phyloP scores from a whole-genome alignment of 1,284 basidiomycete genomes.

The Grifola frondosa region DNA sequence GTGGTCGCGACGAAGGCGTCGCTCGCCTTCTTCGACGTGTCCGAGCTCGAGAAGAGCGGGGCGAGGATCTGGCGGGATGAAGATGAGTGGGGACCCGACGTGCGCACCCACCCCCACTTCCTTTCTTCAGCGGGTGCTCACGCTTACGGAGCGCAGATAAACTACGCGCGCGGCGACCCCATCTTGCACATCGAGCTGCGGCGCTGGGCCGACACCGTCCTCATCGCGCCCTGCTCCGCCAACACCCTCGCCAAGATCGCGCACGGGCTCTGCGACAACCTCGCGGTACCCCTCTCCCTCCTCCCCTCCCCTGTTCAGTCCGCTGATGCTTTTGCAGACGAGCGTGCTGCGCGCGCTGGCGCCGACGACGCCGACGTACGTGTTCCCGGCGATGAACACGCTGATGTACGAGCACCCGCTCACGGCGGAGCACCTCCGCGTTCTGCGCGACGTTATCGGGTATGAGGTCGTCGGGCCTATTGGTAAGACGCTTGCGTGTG shows the following conservation, averaged over 20 bases:
- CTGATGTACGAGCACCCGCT: constrained; percentile 96
- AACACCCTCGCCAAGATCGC: constrained; percentile 95
- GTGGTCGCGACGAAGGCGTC: constrained; percentile 82
- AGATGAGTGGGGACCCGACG: constrained; percentile 82
- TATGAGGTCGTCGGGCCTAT: constrained; percentile 87
- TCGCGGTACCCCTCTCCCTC: constrained; percentile 57
- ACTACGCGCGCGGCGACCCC: constrained; percentile 80
- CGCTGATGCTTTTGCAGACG: constrained; percentile 51
- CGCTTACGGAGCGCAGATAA: constrained; percentile 30
- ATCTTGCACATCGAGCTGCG: constrained; percentile 96
- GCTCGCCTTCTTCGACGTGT: constrained; percentile 72
- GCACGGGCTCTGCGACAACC: constrained; percentile 86
- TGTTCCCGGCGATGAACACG: constrained; percentile 99
- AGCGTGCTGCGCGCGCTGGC: constrained; percentile 86
- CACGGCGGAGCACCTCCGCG: constrained; percentile 76
- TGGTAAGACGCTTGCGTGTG: constrained; percentile 86
- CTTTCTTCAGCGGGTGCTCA: not conserved
- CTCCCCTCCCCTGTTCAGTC: not conserved
- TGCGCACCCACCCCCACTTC: constrained; percentile 9
- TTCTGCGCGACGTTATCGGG: constrained; percentile 70
- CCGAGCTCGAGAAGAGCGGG: constrained; percentile 52
- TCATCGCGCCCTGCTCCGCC: constrained; percentile 93
- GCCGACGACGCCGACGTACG: constrained; percentile 77
- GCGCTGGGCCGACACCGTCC: constrained; percentile 93
- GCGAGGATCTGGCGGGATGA: constrained; percentile 84